Base-by-base conservation (phyloP, 2,329 filamentous ascomycete genomes). In the Didymella lethalis region DNA sequence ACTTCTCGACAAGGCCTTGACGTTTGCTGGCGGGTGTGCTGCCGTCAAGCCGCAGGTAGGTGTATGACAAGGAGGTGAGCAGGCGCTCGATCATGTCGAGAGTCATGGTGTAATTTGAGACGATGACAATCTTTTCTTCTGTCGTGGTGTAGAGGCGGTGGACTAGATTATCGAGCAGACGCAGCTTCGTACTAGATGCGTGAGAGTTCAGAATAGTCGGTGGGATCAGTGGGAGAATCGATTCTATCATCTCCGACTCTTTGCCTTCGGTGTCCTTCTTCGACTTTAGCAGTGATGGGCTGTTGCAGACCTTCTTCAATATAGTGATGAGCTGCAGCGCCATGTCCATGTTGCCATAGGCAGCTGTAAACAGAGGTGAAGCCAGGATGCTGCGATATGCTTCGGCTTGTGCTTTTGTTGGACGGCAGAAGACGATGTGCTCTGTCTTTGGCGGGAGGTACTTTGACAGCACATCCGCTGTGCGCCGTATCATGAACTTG, bases 101-200 rank as follows among this genome's bases (percentile, higher is more conserved):
- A 0, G 89, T 92, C 10, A 87, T 86, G 0, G 89, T 92, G 71
- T 90, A 91, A 69, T 91, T 91, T 20, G 88, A 91, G n/a, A 92
- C 88, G 8, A 92, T 81, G 10, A 92, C 88, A 25, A 92, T 84
- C 68, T 91, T 92, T 67, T 92, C 89, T 1, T 83, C 78, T 0
- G 88, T 90, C 0, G 81, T 85, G 2, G 80, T 83, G 48, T 82
- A 83, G 25, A 92, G 82, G 11, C 81, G 82, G 64, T 88, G 83
- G 1, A 92, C 77, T 8, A 92, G 79, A 51, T 85, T 82, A 69
- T 91, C 88, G 2, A 92, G 80, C 1, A 90, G 84, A 43, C 87
- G 84, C 23, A 91, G 79, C 70, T 92, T 92, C 26, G 85, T 84
- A 61, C 87, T 89, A 1, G 85, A 82, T 2, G 83, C 83, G 43